Evolutionary conservation across 2,329 filamentous ascomycete genomes (phyloP).

Genomic region (Tolypocladium sp.): DNA sequence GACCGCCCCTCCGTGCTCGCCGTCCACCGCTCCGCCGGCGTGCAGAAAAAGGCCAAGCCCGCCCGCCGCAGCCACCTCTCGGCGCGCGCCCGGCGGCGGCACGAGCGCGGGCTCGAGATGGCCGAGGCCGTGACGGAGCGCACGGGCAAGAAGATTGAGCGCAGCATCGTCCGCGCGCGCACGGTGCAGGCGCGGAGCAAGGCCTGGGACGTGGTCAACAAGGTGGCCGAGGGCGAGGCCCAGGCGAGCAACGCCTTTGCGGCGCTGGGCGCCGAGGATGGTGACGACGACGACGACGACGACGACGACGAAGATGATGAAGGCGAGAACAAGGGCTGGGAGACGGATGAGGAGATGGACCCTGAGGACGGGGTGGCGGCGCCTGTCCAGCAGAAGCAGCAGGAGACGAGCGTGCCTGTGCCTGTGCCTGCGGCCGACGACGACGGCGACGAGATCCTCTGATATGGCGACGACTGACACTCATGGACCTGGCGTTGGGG

Average conservation of each 20-base stretch:
- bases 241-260: slow-evolving; percentile 9
- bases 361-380: slow-evolving; percentile 7
- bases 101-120: slow-evolving; percentile 48
- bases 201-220: slow-evolving; percentile 52
- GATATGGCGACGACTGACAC: slow-evolving; percentile 1
- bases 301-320: slow-evolving; percentile 15
- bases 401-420: not conserved
- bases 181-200: slow-evolving; percentile 40
- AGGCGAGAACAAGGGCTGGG: slow-evolving; percentile 12
- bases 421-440: slow-evolving; percentile 11
- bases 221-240: slow-evolving; percentile 14
- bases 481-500: slow-evolving; percentile 2
- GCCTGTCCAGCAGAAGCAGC: not conserved
- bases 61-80: slow-evolving; percentile 45
- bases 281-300: slow-evolving; percentile 12
- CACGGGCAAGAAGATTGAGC: slow-evolving; percentile 45
- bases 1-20: slow-evolving; percentile 58
- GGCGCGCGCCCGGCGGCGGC: slow-evolving; percentile 43
- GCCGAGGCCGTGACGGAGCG: slow-evolving; percentile 52
- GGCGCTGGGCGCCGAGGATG: slow-evolving; percentile 9
- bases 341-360: slow-evolving; percentile 27
- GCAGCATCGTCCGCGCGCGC: slow-evolving; percentile 40
- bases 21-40: slow-evolving; percentile 56
- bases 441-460: slow-evolving; percentile 24
- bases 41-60: slow-evolving; percentile 57